phyloP scores from a whole-genome alignment of 164 flowering plant species.

The Magnolia kwangsiensis region DNA sequence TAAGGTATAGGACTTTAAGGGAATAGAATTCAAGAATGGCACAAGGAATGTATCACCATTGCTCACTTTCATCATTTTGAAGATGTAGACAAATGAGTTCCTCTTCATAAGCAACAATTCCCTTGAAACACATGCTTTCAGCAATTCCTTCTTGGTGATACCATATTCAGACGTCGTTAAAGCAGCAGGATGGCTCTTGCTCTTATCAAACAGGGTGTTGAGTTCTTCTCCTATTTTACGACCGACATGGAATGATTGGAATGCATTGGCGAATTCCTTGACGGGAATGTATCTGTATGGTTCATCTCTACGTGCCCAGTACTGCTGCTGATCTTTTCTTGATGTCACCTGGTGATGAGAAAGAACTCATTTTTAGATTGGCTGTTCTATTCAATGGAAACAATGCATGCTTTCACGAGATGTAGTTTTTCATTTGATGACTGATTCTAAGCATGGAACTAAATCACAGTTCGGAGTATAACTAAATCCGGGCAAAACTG shows the following conservation, averaged over 20 bases:
- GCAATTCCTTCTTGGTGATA: constrained; percentile 43
- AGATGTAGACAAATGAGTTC: constrained; percentile 53
- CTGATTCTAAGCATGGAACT: too few species aligned
- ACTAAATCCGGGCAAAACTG: too few species aligned
- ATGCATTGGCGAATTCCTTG: constrained; percentile 52
- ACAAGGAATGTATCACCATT: neutral
- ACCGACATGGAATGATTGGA: constrained; percentile 55
- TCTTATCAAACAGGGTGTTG: constrained; percentile 49
- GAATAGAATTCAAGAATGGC: neutral
- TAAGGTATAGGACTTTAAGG: neutral
- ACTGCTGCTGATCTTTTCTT: constrained; percentile 67
- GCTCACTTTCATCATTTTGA: constrained; percentile 48
- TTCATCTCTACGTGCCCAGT: constrained; percentile 42
- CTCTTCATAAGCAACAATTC: constrained; percentile 67
- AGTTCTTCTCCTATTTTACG: constrained; percentile 38
- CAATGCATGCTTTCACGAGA: too few species aligned
- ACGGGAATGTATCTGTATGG: constrained; percentile 43
- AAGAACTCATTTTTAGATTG: neutral
- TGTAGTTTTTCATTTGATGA: too few species aligned
- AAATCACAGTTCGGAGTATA: too few species aligned
- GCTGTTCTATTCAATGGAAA: too few species aligned
- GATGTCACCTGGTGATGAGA: constrained; percentile 49
- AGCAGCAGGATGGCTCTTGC: constrained; percentile 56
- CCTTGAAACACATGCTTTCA: constrained; percentile 51
- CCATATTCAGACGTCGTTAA: constrained; percentile 51